phyloP scores from a whole-genome alignment of 257 asterid species.

The Thymus quinquecostatus region DNA sequence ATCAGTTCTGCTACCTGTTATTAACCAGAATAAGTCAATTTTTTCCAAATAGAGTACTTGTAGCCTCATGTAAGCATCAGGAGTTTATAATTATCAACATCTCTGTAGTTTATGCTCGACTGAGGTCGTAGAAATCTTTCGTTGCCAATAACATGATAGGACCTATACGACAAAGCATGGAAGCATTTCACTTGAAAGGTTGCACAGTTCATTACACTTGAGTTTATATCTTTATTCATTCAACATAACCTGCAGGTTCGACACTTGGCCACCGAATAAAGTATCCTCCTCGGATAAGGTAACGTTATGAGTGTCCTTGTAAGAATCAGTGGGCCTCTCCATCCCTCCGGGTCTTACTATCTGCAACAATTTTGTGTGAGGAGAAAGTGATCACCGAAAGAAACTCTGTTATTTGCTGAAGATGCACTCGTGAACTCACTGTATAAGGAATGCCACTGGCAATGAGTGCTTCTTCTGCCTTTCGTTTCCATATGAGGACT shows the following conservation, averaged over 20 bases:
- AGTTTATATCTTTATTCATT: no score
- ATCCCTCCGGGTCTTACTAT: conserved; percentile 97
- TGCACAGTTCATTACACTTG: no score
- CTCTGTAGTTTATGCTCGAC: neutral
- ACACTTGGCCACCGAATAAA: conserved; percentile 91
- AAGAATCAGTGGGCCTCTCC: conserved; percentile 98
- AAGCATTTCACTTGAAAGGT: neutral
- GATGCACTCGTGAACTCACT: conserved; percentile 49
- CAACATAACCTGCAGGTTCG: conserved; percentile 80
- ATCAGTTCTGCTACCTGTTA: conserved; percentile 89
- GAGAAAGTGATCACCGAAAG: conserved; percentile 1
- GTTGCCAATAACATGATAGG: neutral
- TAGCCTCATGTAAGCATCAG: conserved; percentile 7
- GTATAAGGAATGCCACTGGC: conserved; percentile 89
- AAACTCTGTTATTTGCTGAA: neutral
- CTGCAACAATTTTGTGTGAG: conserved; percentile 47
- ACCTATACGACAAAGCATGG: neutral
- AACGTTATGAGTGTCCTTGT: conserved; percentile 87
- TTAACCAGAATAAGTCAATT: conserved; percentile 28
- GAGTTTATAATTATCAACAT: neutral
- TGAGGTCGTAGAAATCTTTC: neutral
- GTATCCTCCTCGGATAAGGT: conserved; percentile 78
- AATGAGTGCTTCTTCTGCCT: conserved; percentile 93
- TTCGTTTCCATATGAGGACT: conserved; percentile 85
- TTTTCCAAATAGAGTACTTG: conserved; percentile 6